Percentiles rank a stretch among this genome's conserved stretches.
Conservation (phyloP, 2,329 filamentous ascomycete genomes). For the Fonsecaea nubica region DNA sequence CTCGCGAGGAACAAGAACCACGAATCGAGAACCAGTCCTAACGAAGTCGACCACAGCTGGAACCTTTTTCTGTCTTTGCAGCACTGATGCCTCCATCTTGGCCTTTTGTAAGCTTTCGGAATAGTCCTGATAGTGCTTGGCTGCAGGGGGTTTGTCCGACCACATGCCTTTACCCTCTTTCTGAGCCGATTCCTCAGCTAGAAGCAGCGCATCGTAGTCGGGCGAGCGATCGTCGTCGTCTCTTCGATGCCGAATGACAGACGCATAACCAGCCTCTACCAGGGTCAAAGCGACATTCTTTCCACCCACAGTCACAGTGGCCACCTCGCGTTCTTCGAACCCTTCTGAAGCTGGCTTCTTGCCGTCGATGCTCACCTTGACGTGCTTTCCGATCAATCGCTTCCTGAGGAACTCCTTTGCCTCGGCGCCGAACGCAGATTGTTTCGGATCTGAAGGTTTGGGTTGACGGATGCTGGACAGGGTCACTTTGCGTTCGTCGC, state of each 20-base stretch:
- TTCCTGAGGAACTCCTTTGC: conserved; percentile 96
- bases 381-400: conserved; percentile 93
- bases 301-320: conserved; percentile 79
- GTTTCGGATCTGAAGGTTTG: conserved; percentile 83
- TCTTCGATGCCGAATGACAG: conserved; percentile 91
- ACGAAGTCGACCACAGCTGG: conserved; percentile 96
- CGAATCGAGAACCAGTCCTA: conserved; percentile 95
- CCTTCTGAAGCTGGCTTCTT: conserved; percentile 87
- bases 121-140: conserved; percentile 83
- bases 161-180: conserved; percentile 92
- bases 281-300: conserved; percentile 85
- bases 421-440: conserved; percentile 86
- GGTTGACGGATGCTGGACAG: conserved; percentile 93
- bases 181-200: conserved; percentile 67
- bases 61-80: conserved; percentile 90
- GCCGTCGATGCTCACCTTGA: conserved; percentile 86
- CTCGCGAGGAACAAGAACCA: conserved; percentile 87
- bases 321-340: conserved; percentile 93
- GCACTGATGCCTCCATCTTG: conserved; percentile 85
- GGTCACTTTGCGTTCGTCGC: conserved; percentile 85
- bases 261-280: conserved; percentile 91
- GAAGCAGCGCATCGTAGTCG: conserved; percentile 75
- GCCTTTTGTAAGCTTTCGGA: conserved; percentile 94
- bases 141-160: conserved; percentile 84
- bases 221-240: conserved; percentile 93